Base-by-base conservation (phyloP, 2,329 filamentous ascomycete genomes). In the Boeremia exigua region DNA sequence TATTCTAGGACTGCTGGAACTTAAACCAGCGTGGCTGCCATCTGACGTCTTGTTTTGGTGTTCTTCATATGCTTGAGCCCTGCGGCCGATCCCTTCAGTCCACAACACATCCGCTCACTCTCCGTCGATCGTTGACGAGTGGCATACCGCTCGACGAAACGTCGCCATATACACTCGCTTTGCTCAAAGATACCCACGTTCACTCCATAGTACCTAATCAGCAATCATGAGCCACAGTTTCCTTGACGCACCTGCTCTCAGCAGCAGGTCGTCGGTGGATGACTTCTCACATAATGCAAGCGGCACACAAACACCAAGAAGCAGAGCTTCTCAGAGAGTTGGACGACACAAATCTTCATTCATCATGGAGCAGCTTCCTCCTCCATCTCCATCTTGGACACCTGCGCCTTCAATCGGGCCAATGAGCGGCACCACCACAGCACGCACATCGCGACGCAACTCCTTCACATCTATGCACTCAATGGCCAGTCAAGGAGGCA, bases 381-480 rank as follows among this genome's bases (percentile, higher is more conserved):
- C 56, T 36, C 62, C 57, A 29, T 47, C 55, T 17, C 48, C 54
- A 42, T 56, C 53, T 49, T 61, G 58, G 56, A 44, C 48, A 12
- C 40, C 59, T 1, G 56, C 45, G 29, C 54, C 48, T 19, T 57
- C 62, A 38, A 47, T 53, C 32, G 38, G 43, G 38, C 49, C 43
- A 38, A 29, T 52, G 30, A 61, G 59, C 30, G 48, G 40, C 14
- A 42, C 32, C 28, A 65, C 59, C 15, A 60, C 60, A 23, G 53
- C 55, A 8, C 39, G 46, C 40, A 61, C 56, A 10, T 66, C 65
- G 37, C 56, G 60, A 44, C 58, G 63, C 36, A 65, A 61, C 37
- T 69, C 66, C 10, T 54, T 62, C 34, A 55, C 54, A 34, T 51
- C 63, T 19, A 34, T 50, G 43, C 56, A 55, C 25, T 61, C 59